phyloP scores from a whole-genome alignment of 2,329 filamentous ascomycete species.

The Pestalotiopsis sp. region DNA sequence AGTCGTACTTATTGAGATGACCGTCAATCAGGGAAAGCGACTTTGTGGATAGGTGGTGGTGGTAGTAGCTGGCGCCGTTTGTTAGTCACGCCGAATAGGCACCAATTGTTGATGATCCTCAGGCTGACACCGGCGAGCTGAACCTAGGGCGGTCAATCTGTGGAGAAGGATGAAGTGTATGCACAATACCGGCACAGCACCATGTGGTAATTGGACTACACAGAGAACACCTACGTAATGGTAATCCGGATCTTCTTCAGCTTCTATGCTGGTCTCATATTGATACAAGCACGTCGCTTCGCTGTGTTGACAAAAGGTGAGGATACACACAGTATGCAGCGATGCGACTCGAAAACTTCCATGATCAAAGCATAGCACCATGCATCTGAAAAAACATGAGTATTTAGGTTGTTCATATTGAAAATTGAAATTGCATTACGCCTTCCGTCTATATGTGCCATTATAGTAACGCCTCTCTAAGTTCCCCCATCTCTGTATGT shows the following conservation, averaged over 20 bases:
- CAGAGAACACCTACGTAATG: no score
- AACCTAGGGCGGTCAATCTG: neutral
- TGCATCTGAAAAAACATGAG: no score
- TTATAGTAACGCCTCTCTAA: slow-evolving; percentile 12
- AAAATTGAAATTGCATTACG: neutral
- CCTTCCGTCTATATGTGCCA: slow-evolving; percentile 1
- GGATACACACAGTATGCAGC: no score
- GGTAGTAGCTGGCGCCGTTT: no score
- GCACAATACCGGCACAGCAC: neutral
- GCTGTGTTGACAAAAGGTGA: no score
- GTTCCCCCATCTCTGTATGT: neutral
- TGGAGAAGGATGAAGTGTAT: neutral
- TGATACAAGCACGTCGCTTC: no score
- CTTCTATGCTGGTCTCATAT: no score
- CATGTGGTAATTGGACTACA: neutral
- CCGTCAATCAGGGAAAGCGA: no score
- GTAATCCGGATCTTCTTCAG: no score
- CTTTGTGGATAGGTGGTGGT: neutral
- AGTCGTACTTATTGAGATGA: no score
- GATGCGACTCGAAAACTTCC: no score
- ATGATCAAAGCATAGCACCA: no score
- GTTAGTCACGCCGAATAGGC: neutral
- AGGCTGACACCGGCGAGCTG: neutral
- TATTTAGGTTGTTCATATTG: neutral
- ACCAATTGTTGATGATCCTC: neutral